A percentile compares a stretch with the other conserved stretches of the same genome.
These are phyloP conservation scores for Mucor sp. DNA, from an alignment of 371 early-diverging fungal genomes.

Conservation along the genomic window DNA sequence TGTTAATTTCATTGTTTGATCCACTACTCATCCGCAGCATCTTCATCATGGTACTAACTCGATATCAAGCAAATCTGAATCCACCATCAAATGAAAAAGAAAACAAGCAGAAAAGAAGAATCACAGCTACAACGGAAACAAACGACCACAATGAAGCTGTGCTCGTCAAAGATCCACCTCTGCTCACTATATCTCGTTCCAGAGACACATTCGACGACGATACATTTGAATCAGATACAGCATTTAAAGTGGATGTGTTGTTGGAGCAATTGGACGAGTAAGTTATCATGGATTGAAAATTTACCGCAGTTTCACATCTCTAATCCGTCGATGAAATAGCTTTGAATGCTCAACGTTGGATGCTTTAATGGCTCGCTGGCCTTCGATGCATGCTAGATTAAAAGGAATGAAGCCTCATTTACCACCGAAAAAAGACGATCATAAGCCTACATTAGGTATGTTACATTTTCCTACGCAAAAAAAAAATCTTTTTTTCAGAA, in stretches of 20 bases:
- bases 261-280: constrained; percentile 51
- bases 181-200: constrained; percentile 34
- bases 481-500: neutral
- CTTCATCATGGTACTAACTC: constrained; percentile 35
- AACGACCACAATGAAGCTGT: constrained; percentile 19
- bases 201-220: constrained; percentile 29
- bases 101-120: constrained; percentile 9
- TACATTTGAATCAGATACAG: constrained; percentile 2
- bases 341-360: constrained; percentile 47
- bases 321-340: constrained; percentile 17
- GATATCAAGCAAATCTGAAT: constrained; percentile 31
- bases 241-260: constrained; percentile 34
- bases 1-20: neutral
- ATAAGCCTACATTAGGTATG: constrained; percentile 44
- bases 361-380: constrained; percentile 50
- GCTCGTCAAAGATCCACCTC: constrained; percentile 30
- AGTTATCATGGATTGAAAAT: neutral
- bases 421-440: constrained; percentile 45
- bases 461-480: neutral
- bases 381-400: constrained; percentile 43
- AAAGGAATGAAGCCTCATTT: constrained; percentile 49
- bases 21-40: neutral
- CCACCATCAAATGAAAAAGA: constrained; percentile 12
- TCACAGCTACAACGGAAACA: neutral
- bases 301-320: neutral